Conservation (phyloP, 192 early-diverging fungal species). For the Borealophlyctis nickersoniae region DNA sequence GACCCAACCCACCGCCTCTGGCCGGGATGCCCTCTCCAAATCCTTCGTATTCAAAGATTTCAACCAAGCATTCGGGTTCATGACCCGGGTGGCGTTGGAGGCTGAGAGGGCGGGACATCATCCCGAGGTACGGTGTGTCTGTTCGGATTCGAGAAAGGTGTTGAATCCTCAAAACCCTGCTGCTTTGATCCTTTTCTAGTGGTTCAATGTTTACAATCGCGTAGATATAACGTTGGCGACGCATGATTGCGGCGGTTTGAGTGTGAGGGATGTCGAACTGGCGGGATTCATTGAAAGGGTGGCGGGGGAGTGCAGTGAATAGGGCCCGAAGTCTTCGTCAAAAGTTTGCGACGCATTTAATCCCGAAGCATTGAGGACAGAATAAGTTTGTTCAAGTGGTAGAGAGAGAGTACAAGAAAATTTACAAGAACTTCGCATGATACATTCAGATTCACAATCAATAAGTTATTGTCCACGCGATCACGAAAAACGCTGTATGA, state of each 20-base stretch:
- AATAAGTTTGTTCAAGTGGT: too few relatives aligned
- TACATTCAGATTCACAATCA: too few relatives aligned
- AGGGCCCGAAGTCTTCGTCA: too few relatives aligned
- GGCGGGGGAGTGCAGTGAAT: too few relatives aligned
- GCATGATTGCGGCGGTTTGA: conserved; percentile 84
- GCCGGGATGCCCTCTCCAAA: conserved; percentile 43
- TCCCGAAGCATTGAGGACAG: too few relatives aligned
- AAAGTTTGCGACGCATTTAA: too few relatives aligned
- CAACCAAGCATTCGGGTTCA: conserved; percentile 88
- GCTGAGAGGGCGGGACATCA: conserved; percentile 95
- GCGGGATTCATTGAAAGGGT: conserved; percentile 35
- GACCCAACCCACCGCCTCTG: neutral
- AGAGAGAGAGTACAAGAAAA: too few relatives aligned
- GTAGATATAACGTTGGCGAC: conserved; percentile 88
- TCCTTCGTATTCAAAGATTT: conserved; percentile 79
- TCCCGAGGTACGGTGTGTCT: conserved; percentile 58
- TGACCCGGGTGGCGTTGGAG: conserved; percentile 82
- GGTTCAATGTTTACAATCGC: conserved; percentile 85
- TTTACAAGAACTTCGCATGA: too few relatives aligned
- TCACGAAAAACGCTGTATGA: too few relatives aligned
- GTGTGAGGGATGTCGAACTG: conserved; percentile 70
- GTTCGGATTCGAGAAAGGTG: neutral
- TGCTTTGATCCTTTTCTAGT: conserved; percentile 14
- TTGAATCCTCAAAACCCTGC: conserved; percentile 4
- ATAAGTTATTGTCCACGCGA: too few relatives aligned